These are phyloP conservation scores for Hypomontagnella monticulosa DNA, from an alignment of 495 filamentous ascomycete species.

Conservation along the genomic window DNA sequence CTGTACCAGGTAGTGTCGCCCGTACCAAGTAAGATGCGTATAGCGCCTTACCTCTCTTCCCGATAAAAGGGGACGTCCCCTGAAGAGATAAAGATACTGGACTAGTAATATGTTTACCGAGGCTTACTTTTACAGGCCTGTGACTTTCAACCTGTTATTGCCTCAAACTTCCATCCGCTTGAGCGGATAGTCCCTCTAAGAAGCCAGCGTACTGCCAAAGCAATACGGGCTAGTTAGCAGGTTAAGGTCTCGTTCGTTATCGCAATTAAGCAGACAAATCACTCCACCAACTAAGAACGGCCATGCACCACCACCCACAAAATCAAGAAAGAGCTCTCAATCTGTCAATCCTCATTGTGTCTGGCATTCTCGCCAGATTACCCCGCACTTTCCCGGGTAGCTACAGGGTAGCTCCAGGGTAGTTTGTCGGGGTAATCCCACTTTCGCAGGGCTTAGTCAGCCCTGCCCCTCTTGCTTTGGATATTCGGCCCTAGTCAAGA, in stretches of 20 bases:
- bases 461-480: background rate
- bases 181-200: constrained; percentile 14
- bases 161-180: constrained; percentile 14
- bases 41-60: too few relatives aligned
- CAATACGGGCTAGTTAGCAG: constrained; percentile 13
- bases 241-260: constrained; percentile 15
- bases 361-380: too few relatives aligned
- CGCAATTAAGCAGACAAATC: constrained; percentile 15
- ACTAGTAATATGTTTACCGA: too few relatives aligned
- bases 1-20: too few relatives aligned
- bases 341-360: constrained; percentile 15
- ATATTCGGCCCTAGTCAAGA: background rate
- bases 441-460: too few relatives aligned
- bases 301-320: constrained; percentile 13
- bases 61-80: too few relatives aligned
- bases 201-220: constrained; percentile 13
- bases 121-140: too few relatives aligned
- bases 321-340: constrained; percentile 15
- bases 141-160: constrained; percentile 15
- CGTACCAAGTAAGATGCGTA: too few relatives aligned
- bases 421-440: too few relatives aligned
- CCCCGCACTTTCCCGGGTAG: too few relatives aligned
- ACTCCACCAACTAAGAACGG: constrained; percentile 14
- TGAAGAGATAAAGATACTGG: too few relatives aligned
- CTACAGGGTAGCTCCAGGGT: too few relatives aligned